Base-by-base conservation (phyloP, 305 asterid species). In the Rubia balearica region DNA sequence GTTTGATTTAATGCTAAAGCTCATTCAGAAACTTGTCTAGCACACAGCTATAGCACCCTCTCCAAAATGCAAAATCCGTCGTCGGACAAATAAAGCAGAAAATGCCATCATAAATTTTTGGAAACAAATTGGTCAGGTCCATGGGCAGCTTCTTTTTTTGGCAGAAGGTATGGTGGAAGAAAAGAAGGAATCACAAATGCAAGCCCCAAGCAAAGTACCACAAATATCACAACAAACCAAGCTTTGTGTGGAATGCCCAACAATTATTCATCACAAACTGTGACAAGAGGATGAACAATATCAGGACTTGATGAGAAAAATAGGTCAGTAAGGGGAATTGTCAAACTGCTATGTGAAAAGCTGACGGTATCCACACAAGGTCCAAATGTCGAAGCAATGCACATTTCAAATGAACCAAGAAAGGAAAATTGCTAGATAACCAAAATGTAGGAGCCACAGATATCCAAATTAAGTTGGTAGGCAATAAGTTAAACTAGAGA, bases 221-320 rank as follows among this genome's bases (percentile, higher is more conserved):
- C 90, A 76, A 89, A 57, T 71, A 78, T 76, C 43, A 77, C 91
- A 16, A 93, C 89, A 43, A 79, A 79, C 97, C 97, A 89, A 67
- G 92, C 90, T 75, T 86, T 76, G 49, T 82, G 85, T 65, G 98
- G 94, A 72, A 93, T 90, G 69, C 98, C 97, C 68, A 90, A 67
- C 73, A 87, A 72, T 78, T 89, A 80, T 79, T 93, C 96, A 76
- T 90, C 97, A 76, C 98, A 93, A 78, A 90, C 98, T 92, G 98
- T 75, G 80, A 77, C 24, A 43, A 67, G 36, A 71, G 41, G 65
- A 69, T 16, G 16, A 64, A 43, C 42, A 46, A 70, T 16, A 74
- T 80, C 73, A 77, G 68, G 75, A 61, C 70, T 19, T 64, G 45
- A 22, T 55, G 49, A 59, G 38, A 49, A 70, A 55, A 16, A 59